Conservation (phyloP, 2,329 filamentous ascomycete genomes). For the Bertia moriformis region DNA sequence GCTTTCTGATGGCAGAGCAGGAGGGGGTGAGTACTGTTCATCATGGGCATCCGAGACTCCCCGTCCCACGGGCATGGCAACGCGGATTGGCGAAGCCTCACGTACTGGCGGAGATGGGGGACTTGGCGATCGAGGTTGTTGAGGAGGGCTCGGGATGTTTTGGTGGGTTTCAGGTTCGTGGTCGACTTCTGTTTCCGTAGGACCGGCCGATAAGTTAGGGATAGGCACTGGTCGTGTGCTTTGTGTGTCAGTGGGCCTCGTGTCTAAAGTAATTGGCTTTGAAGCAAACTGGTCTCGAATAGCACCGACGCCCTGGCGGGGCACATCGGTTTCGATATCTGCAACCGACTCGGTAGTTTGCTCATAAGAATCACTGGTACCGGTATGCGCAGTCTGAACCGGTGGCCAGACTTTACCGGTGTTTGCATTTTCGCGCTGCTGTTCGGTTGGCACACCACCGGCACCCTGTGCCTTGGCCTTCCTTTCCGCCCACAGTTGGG, state of each 20-base stretch:
- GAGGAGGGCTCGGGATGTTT: conserved; percentile 10
- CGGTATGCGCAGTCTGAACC: conserved; percentile 50
- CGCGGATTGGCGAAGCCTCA: conserved; percentile 62
- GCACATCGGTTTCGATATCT: neutral
- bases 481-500: conserved; percentile 94
- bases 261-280: too few relatives aligned
- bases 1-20: conserved; percentile 5
- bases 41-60: conserved; percentile 27
- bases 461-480: conserved; percentile 66
- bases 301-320: neutral
- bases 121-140: conserved; percentile 20
- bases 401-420: conserved; percentile 78
- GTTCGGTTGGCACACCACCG: conserved; percentile 31
- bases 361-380: too few relatives aligned
- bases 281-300: too few relatives aligned
- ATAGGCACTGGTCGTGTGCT: conserved; percentile 52
- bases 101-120: conserved; percentile 26
- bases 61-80: conserved; percentile 73
- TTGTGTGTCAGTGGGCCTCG: neutral
- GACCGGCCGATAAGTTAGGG: conserved; percentile 57
- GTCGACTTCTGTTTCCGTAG: conserved; percentile 26
- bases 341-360: too few relatives aligned
- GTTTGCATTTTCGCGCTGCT: conserved; percentile 84
- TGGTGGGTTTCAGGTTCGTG: conserved; percentile 23
- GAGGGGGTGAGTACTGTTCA: conserved; percentile 21